A percentile compares a stretch with the other conserved stretches of the same genome.
Conservation (phyloP, 768 basidiomycete species). For the Collybia sordida region DNA sequence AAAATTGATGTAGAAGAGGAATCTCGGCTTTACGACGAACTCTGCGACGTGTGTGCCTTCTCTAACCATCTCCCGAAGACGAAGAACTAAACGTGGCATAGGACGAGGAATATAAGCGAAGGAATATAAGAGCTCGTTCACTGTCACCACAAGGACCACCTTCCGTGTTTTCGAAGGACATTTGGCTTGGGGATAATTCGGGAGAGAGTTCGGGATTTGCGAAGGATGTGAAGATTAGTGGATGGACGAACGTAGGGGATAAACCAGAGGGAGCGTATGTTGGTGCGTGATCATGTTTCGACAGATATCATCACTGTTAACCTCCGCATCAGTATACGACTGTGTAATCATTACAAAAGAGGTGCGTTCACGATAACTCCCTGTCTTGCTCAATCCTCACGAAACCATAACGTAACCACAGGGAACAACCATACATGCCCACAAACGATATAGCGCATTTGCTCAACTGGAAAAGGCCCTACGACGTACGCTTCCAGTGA, state of each 20-base stretch:
- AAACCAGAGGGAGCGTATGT: constrained; percentile 62
- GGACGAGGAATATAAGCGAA: constrained; percentile 11
- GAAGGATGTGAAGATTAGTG: constrained; percentile 61
- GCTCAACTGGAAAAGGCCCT: constrained; percentile 50
- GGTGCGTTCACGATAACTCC: constrained; percentile 16
- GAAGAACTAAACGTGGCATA: background rate
- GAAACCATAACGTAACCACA: constrained; percentile 21
- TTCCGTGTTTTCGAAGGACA: constrained; percentile 66
- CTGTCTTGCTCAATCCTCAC: no score
- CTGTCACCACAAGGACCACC: constrained; percentile 35
- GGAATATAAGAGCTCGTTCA: constrained; percentile 18
- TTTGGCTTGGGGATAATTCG: constrained; percentile 65
- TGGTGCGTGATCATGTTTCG: constrained; percentile 36
- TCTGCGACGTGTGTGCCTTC: constrained; percentile 34
- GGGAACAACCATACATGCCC: constrained; percentile 62
- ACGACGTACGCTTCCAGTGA: constrained; percentile 51
- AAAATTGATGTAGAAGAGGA: constrained; percentile 71
- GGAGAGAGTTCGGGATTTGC: constrained; percentile 59
- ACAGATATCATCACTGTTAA: background rate
- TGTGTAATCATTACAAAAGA: constrained; percentile 69
- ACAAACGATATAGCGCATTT: constrained; percentile 71
- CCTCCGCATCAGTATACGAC: constrained; percentile 55
- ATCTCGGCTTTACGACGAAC: constrained; percentile 63
- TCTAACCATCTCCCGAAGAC: background rate
- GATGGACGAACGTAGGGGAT: constrained; percentile 76